phyloP scores from a whole-genome alignment of 805 yeast genomes.

The Zygoascus tannicola region DNA sequence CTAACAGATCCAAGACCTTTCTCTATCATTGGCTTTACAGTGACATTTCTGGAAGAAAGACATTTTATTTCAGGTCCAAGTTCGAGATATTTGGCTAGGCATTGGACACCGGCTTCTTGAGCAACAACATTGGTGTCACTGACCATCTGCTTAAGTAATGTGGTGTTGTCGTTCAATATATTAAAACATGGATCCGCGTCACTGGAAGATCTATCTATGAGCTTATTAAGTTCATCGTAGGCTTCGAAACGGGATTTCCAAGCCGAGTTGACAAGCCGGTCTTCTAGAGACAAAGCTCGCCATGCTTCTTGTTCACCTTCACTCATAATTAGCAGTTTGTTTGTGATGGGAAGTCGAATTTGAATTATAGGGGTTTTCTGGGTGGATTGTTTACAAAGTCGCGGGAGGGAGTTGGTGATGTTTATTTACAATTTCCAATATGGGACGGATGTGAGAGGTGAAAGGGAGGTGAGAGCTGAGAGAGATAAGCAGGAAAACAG shows the following conservation, averaged over 20 bases:
- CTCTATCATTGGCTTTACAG: conserved; percentile 46
- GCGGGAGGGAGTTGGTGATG: too few relatives aligned
- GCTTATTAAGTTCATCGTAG: conserved; percentile 53
- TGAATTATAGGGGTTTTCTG: too few relatives aligned
- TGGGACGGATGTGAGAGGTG: too few relatives aligned
- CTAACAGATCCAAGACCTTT: conserved; percentile 73
- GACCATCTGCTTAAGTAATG: conserved; percentile 47
- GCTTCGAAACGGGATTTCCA: conserved; percentile 87
- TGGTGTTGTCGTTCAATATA: conserved; percentile 44
- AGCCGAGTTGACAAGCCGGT: conserved; percentile 44
- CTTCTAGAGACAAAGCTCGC: conserved; percentile 48
- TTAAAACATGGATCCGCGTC: conserved; percentile 49
- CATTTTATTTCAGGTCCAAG: conserved; percentile 43
- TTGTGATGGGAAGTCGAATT: too few relatives aligned
- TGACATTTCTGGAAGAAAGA: conserved; percentile 22
- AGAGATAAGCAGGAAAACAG: too few relatives aligned
- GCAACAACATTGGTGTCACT: conserved; percentile 85
- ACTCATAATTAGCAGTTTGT: too few relatives aligned
- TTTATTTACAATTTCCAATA: too few relatives aligned
- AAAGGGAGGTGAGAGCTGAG: too few relatives aligned
- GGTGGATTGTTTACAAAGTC: too few relatives aligned
- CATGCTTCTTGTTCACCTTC: conserved; percentile 17
- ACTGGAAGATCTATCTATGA: conserved; percentile 44
- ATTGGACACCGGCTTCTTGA: conserved; percentile 67
- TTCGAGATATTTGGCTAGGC: conserved; percentile 46